Evolutionary conservation across 2,329 filamentous ascomycete genomes (phyloP).

Genomic region (Macrophomina tecta): DNA sequence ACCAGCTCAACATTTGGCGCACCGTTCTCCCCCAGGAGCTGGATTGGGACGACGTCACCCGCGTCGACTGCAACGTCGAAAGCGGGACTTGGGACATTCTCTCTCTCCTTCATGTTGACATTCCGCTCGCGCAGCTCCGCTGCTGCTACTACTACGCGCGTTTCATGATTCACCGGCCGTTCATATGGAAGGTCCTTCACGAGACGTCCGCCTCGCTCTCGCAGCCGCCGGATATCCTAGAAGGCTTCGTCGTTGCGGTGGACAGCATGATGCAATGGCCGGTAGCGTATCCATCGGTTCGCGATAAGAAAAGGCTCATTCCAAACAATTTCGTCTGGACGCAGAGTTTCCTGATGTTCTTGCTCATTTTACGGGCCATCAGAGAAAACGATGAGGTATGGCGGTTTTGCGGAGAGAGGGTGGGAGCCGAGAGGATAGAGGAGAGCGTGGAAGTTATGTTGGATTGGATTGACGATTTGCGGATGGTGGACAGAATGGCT

Average conservation of each 20-base stretch:
- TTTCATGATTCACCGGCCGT: constrained; percentile 31
- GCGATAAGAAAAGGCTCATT: constrained; percentile 63
- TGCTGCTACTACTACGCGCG: constrained; percentile 31
- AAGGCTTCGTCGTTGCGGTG: constrained; percentile 38
- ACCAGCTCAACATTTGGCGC: constrained; percentile 64
- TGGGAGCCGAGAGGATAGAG: not conserved
- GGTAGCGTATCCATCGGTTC: constrained; percentile 62
- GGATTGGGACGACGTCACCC: constrained; percentile 61
- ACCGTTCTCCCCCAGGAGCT: constrained; percentile 60
- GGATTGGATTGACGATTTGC: constrained; percentile 11
- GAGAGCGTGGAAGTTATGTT: constrained; percentile 8
- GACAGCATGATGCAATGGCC: constrained; percentile 65
- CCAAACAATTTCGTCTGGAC: constrained; percentile 67
- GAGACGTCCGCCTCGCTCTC: constrained; percentile 45
- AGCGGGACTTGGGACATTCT: not conserved
- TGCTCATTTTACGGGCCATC: constrained; percentile 36
- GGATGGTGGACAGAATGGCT: not conserved
- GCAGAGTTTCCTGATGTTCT: constrained; percentile 64
- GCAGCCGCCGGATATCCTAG: not conserved
- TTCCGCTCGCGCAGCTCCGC: constrained; percentile 29
- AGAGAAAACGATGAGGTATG: not conserved
- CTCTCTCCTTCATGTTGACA: constrained; percentile 37
- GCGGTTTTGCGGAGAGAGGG: not conserved
- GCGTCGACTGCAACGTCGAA: not conserved
- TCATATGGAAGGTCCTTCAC: constrained; percentile 40